Evolutionary conservation across 1,139 yeast species (phyloP).

Genomic region (Candida sp.): DNA sequence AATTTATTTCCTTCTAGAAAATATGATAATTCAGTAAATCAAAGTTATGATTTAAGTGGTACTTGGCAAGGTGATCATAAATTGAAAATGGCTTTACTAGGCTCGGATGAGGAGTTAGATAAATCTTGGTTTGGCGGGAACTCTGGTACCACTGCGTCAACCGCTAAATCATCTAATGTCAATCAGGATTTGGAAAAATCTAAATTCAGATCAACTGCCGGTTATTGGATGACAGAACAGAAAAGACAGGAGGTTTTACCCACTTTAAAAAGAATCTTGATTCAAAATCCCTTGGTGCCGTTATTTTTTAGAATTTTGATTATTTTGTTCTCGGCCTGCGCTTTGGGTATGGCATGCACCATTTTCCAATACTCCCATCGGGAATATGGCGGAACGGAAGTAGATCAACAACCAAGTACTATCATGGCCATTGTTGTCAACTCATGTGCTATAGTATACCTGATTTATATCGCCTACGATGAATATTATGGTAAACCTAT

Average conservation of each 20-base stretch:
- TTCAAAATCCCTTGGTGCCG: constrained; percentile 80
- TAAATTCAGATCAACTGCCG: constrained; percentile 52
- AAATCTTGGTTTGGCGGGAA: constrained; percentile 1
- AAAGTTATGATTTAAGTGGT: constrained; percentile 26
- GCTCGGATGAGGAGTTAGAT: constrained; percentile 13
- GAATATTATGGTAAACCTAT: constrained; percentile 91
- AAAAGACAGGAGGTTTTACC: constrained; percentile 68
- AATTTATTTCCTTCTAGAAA: constrained; percentile 26
- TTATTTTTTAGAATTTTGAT: constrained; percentile 70
- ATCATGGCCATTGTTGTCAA: constrained; percentile 90
- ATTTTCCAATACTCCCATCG: constrained; percentile 49
- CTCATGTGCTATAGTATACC: constrained; percentile 71
- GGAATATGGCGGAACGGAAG: constrained; percentile 32
- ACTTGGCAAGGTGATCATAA: constrained; percentile 74
- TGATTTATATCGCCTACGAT: constrained; percentile 81
- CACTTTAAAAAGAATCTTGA: constrained; percentile 51
- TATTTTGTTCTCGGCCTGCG: constrained; percentile 55
- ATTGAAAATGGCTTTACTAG: constrained; percentile 52
- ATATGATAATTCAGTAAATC: constrained; percentile 17
- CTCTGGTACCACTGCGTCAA: not conserved
- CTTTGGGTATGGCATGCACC: constrained; percentile 67
- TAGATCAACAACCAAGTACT: constrained; percentile 83
- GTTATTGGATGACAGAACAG: constrained; percentile 65
- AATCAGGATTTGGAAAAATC: constrained; percentile 1
- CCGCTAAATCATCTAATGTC: not conserved